Base-by-base conservation (phyloP, 2,329 filamentous ascomycete genomes). In the Westerdykella ornata region DNA sequence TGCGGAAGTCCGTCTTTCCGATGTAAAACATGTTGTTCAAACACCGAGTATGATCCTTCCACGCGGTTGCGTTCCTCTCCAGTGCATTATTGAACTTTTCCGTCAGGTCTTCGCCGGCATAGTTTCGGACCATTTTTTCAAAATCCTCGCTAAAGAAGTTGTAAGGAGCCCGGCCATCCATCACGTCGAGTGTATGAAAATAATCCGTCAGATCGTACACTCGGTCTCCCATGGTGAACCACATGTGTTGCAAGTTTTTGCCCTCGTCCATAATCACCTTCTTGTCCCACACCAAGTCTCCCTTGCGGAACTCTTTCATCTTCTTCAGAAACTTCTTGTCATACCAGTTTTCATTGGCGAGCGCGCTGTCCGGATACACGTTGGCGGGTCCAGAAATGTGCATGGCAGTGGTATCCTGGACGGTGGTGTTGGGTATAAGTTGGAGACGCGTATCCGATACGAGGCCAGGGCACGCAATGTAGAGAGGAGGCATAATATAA, bases 181-280 rank as follows among this genome's bases (percentile, higher is more conserved):
- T 71, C n/a, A 72, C 50, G 7, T 83, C 70, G 32, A 81, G 68
- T 0, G 88, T 95, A 59, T 88, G 74, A 67, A 89, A 90, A 68
- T 98, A 98, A 63, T 97, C 80, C 0, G 87, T 94, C 40, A 98
- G 68, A 62, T 98, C 94, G 61, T 92, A 97, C 15, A 98, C 74
- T 38, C 76, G 77, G 40, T 81, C 73, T 20, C 87, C 73, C 46
- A 94, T 79, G 41, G 85, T 83, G 48, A 86, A 83, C 88, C 92
- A 97, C 59, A 78, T 76, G 53, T 85, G 82, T 40, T 80, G 74
- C 13, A 81, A 68, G 26, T 84, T 68, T 19, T 78, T 61, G 15
- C 88, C 92, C 48, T 94, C 74, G 0, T 66, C 69, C 43, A 76
- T 68, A 45, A 98, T 71, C 1, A 70, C 72, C 1, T 67, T 64